Evolutionary conservation across 176 grass and related monocot species (phyloP), one percentile per base, ranked within the genome.

Genomic region (Miscanthus lutarioriparius): DNA sequence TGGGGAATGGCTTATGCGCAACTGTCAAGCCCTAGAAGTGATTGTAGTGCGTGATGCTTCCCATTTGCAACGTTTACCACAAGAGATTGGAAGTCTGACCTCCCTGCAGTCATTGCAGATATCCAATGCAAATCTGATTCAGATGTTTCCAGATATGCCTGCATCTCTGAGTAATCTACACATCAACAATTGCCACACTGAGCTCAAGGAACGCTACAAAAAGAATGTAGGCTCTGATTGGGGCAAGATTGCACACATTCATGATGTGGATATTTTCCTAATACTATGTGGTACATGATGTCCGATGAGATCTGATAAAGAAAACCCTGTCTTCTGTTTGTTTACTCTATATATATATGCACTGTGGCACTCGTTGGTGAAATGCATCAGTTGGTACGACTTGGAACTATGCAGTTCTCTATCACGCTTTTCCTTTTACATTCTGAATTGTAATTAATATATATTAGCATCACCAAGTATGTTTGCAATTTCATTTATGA

Each of bases 121-220:
- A 72, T 33, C 15, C 54, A 63, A 86, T 39, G 84, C 20, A 35
- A 71, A 80, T 2, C 17, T 79, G 76, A 63, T 79, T 4, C 40
- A 49, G 27, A 79, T 12, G 43, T 53, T 86, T 47, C 76, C 84
- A 2, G 39, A 64, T 36, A 72, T 86, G 84, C 76, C 76, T 30
- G 4, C 41, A 49, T 80, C 84, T 73, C 67, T 86, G 30, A 73
- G 10, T 23, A 64, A 0, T 37, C 76, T 86, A 38, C 53, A 10
- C 40, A 80, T 86, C 15, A 10, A 72, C 9, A 37, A 71, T 15
- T 86, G 67, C 54, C 40, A 71, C n/a, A 37, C 67, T 15, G 40
- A 72, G 27, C 67, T 86, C 28, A 86, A 80, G 39, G 45, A 80
- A 41, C 62, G 51, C 47, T 85, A 26, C 74, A 43, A 47, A 86